Evolutionary conservation across 768 basidiomycete genomes (phyloP).

Genomic region (Serendipita vermifera): DNA sequence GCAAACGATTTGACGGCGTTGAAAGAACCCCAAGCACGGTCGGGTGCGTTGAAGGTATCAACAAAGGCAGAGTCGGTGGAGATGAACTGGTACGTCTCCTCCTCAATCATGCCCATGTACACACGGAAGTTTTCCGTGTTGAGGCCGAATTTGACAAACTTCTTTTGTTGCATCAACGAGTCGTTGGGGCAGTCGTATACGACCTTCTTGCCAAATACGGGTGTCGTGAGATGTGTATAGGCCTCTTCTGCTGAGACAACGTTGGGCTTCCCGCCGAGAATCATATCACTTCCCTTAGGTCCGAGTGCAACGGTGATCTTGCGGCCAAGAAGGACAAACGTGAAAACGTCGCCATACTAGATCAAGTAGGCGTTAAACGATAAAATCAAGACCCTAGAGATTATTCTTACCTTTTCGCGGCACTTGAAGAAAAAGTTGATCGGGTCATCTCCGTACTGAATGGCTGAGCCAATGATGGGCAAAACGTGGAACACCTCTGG

Average conservation of each 20-base stretch:
- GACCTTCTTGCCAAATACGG: conserved; percentile 93
- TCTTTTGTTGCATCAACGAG: conserved; percentile 97
- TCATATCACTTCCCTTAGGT: conserved; percentile 83
- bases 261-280: conserved; percentile 85
- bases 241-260: conserved; percentile 93
- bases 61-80: conserved; percentile 53
- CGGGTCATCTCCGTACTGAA: conserved; percentile 85
- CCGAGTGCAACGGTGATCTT: conserved; percentile 85
- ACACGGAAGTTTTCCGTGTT: conserved; percentile 80
- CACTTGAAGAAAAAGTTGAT: conserved; percentile 73
- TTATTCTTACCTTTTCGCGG: conserved; percentile 51
- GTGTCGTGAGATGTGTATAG: conserved; percentile 87
- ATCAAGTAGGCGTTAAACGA: conserved; percentile 9
- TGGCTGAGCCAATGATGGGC: conserved; percentile 81
- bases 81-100: conserved; percentile 57
- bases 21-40: conserved; percentile 68
- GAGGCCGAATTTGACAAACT: conserved; percentile 92
- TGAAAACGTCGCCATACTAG: conserved; percentile 95
- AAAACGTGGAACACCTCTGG: conserved; percentile 90
- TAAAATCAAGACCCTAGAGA: too few species aligned
- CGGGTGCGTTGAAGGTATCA: conserved; percentile 50
- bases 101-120: conserved; percentile 46
- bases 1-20: conserved; percentile 59
- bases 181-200: conserved; percentile 97
- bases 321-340: conserved; percentile 81